phyloP scores from a whole-genome alignment of 345 rosid species.

The Dipteronia dyeriana region DNA sequence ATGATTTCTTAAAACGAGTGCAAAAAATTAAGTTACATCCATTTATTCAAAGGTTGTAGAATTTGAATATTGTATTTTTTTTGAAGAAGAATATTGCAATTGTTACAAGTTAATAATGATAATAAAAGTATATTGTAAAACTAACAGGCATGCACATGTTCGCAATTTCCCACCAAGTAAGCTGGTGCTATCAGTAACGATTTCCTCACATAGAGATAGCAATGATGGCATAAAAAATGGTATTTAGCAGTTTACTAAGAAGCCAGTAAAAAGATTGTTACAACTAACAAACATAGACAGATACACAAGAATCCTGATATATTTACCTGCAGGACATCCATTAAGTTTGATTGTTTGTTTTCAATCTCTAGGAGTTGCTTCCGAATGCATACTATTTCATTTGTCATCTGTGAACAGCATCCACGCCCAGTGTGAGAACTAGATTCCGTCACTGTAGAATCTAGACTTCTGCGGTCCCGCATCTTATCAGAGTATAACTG shows the following conservation, averaged over 20 bases:
- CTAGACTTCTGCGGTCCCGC: constrained; percentile 64
- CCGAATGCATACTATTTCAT: constrained; percentile 71
- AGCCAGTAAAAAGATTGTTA: not conserved
- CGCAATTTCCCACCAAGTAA: not conserved
- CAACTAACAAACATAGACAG: not conserved
- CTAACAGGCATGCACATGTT: not conserved
- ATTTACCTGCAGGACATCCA: constrained; percentile 83
- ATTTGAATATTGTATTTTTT: not conserved
- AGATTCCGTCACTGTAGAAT: constrained; percentile 70
- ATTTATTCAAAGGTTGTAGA: not conserved
- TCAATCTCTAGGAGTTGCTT: constrained; percentile 82
- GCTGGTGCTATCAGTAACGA: not conserved
- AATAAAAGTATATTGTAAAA: not conserved
- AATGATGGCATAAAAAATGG: not conserved
- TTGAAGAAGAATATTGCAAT: not conserved
- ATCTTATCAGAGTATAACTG: constrained; percentile 43
- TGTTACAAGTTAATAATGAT: not conserved
- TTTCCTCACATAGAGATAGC: not conserved
- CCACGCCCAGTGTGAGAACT: constrained; percentile 48
- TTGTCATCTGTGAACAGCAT: constrained; percentile 59
- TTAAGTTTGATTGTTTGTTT: constrained; percentile 63
- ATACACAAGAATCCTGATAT: not conserved
- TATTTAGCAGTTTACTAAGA: not conserved
- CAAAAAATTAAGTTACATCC: not conserved
- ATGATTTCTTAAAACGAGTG: not conserved